Percentiles rank a stretch among this genome's conserved stretches.
phyloP scores from a whole-genome alignment of 2,329 filamentous ascomycete genomes.

The Tolypocladium endophyticum region DNA sequence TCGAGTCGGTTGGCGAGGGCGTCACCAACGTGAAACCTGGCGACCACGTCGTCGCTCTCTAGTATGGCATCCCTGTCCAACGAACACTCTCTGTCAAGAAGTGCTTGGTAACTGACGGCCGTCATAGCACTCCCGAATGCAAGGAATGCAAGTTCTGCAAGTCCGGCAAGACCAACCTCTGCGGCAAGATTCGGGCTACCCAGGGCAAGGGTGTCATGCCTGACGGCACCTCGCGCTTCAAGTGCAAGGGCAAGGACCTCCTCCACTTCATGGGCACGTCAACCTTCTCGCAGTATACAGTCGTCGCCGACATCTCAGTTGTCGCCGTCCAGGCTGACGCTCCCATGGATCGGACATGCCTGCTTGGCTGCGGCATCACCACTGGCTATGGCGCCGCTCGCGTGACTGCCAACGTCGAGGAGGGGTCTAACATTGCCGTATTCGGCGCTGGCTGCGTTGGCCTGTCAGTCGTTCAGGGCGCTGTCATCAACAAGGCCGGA shows the following conservation, averaged over 20 bases:
- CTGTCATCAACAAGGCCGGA: constrained; percentile 69
- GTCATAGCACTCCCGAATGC: constrained; percentile 80
- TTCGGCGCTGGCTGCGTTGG: constrained; percentile 96
- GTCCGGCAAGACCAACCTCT: constrained; percentile 98
- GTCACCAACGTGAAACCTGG: constrained; percentile 91
- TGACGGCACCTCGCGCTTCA: constrained; percentile 91
- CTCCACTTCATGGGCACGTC: constrained; percentile 99
- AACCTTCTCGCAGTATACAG: constrained; percentile 97
- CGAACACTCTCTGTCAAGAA: too few relatives aligned
- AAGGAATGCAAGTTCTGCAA: constrained; percentile 99
- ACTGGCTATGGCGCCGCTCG: constrained; percentile 94
- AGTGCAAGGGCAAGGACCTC: constrained; percentile 86
- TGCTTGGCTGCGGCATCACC: constrained; percentile 96
- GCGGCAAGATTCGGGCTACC: constrained; percentile 95
- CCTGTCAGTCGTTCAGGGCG: constrained; percentile 88
- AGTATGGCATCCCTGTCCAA: constrained; percentile 41
- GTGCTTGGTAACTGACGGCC: constrained; percentile 4
- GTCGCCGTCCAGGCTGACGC: constrained; percentile 86
- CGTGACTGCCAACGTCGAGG: constrained; percentile 85
- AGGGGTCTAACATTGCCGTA: constrained; percentile 79
- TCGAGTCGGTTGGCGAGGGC: constrained; percentile 88
- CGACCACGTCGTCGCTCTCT: constrained; percentile 83
- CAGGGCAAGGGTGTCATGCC: constrained; percentile 96
- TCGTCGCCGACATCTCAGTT: constrained; percentile 96
- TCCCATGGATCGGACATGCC: constrained; percentile 89